Conservation (phyloP, 2,329 filamentous ascomycete species). For the Uncinocarpus reesii region DNA sequence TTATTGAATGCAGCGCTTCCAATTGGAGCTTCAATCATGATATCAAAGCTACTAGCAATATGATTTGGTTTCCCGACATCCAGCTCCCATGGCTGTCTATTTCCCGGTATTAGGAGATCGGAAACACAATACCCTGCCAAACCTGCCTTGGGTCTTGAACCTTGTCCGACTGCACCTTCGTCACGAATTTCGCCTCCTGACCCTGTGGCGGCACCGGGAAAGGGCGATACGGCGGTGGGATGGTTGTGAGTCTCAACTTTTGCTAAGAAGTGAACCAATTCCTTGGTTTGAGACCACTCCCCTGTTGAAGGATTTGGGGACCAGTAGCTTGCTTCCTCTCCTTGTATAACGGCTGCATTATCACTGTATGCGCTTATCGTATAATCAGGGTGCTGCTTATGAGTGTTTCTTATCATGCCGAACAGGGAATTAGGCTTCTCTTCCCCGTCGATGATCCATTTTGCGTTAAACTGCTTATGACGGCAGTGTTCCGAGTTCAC, state of each 20-base stretch:
- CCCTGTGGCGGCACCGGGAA: slow-evolving; percentile 85
- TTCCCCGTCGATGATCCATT: slow-evolving; percentile 86
- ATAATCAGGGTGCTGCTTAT: slow-evolving; percentile 62
- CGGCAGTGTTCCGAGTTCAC: slow-evolving; percentile 94
- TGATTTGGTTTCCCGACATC: slow-evolving; percentile 83
- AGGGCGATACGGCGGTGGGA: slow-evolving; percentile 88
- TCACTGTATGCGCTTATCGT: slow-evolving; percentile 97
- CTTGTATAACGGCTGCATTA: slow-evolving; percentile 85
- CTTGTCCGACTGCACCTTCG: slow-evolving; percentile 85
- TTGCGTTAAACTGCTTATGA: slow-evolving; percentile 91
- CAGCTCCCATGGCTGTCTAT: slow-evolving; percentile 76
- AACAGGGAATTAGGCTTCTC: slow-evolving; percentile 74
- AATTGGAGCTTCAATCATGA: slow-evolving; percentile 95
- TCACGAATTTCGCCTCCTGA: slow-evolving; percentile 93
- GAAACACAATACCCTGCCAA: slow-evolving; percentile 91
- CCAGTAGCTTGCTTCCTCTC: slow-evolving; percentile 66
- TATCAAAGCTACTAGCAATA: slow-evolving; percentile 87
- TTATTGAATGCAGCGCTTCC: slow-evolving; percentile 96
- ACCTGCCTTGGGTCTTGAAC: slow-evolving; percentile 85
- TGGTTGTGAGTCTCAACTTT: slow-evolving; percentile 99
- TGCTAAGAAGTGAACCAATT: slow-evolving; percentile 74
- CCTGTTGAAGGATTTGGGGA: slow-evolving; percentile 77
- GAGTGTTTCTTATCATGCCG: slow-evolving; percentile 92
- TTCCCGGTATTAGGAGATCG: slow-evolving; percentile 77
- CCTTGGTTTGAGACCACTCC: slow-evolving; percentile 77